A percentile compares a stretch with the other conserved stretches of the same genome.
These are phyloP conservation scores for Hordeum vulgare DNA, from an alignment of 176 grass and related monocot species.

Conservation along the genomic window MorexV3_pseudomolecules_assembly NC_058519.1:460537573-460538072, in stretches of 20 bases:
- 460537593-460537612: background rate
- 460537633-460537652: background rate
- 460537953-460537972: conserved; percentile 57
- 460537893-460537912: conserved; percentile 49
- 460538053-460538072: conserved; percentile 19
- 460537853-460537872: conserved; percentile 57
- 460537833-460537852: conserved; percentile 47
- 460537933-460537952: conserved; percentile 70
- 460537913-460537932: conserved; percentile 58
- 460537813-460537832: conserved; percentile 61
- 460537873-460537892: conserved; percentile 28
- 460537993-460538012: background rate
- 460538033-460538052: conserved; percentile 1
- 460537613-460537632: background rate
- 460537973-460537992: conserved; percentile 51
- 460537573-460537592: background rate
- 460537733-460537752: background rate
- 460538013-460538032: background rate
- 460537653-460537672: conserved; percentile 4
- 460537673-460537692: conserved; percentile 2
- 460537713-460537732: background rate
- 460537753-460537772: conserved; percentile 18
- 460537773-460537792: conserved; percentile 73
- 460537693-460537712: conserved; percentile 15
- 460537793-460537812: conserved; percentile 75